A percentile compares a stretch with the other conserved stretches of the same genome.
Evolutionary conservation across 257 asterid species (phyloP).

Genomic region (Voacanga thouarsii): DNA sequence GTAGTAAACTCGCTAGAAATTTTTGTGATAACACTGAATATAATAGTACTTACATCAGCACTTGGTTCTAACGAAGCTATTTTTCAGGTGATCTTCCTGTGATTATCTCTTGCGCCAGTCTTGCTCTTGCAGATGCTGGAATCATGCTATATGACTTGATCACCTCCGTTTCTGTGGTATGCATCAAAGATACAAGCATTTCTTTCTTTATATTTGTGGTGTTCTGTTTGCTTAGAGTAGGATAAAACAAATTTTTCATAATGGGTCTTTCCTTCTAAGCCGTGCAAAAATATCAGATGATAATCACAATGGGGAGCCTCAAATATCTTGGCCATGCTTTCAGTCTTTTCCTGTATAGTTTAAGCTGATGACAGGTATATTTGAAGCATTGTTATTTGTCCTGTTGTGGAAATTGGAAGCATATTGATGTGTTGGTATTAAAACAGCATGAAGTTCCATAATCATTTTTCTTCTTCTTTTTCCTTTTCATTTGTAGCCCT

Average conservation of each 20-base stretch:
- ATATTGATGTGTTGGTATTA: neutral
- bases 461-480: neutral
- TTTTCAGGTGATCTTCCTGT: constrained; percentile 89
- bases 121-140: constrained; percentile 98
- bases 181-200: constrained; percentile 16
- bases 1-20: neutral
- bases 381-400: neutral
- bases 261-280: neutral
- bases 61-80: constrained; percentile 12
- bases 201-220: constrained; percentile 4
- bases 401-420: neutral
- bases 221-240: neutral
- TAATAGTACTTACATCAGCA: neutral
- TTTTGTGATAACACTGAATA: neutral
- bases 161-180: constrained; percentile 94
- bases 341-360: neutral
- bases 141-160: constrained; percentile 83
- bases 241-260: neutral
- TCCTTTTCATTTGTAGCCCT: neutral
- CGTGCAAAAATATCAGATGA: neutral
- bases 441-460: constrained; percentile 2
- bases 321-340: neutral
- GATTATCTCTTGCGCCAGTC: constrained; percentile 90
- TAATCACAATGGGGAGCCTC: neutral
- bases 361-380: neutral